Conservation (phyloP, 2,329 filamentous ascomycete genomes). For the Basipetospora chlamydospora region DNA sequence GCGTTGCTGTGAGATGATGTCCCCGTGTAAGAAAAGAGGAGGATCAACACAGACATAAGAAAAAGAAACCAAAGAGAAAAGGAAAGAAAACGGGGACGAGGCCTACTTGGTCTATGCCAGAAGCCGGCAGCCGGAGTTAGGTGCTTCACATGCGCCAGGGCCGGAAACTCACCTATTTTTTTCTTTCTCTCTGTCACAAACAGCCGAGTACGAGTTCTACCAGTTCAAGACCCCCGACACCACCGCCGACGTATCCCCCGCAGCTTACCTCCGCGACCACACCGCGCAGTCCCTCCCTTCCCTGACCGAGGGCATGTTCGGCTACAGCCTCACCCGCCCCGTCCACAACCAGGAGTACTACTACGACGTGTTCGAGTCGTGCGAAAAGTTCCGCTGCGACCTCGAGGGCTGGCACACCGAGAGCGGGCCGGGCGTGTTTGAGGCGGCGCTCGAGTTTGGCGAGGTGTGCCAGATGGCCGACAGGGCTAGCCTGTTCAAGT, state of each 20-base stretch:
- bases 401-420: constrained; percentile 96
- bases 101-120: too few species aligned
- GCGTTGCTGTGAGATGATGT: too few species aligned
- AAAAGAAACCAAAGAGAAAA: too few species aligned
- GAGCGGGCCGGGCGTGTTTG: constrained; percentile 84
- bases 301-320: constrained; percentile 89
- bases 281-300: constrained; percentile 58
- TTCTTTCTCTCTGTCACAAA: constrained; percentile 4
- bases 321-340: constrained; percentile 76
- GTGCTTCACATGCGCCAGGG: too few species aligned
- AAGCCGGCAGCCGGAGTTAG: too few species aligned
- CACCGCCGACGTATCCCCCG: constrained; percentile 46
- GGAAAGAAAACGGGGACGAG: too few species aligned
- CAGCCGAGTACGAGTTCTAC: constrained; percentile 92
- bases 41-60: too few species aligned
- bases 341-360: constrained; percentile 88
- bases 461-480: constrained; percentile 86
- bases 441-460: constrained; percentile 84
- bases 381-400: constrained; percentile 60
- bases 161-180: too few species aligned
- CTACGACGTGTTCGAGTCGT: constrained; percentile 73
- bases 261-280: constrained; percentile 59
- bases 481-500: constrained; percentile 83
- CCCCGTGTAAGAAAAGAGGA: too few species aligned
- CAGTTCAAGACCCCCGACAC: constrained; percentile 60